Evolutionary conservation across 2,329 filamentous ascomycete genomes (phyloP), one percentile per base, ranked within the genome.

Genomic region (Magnaporthales sp.): DNA sequence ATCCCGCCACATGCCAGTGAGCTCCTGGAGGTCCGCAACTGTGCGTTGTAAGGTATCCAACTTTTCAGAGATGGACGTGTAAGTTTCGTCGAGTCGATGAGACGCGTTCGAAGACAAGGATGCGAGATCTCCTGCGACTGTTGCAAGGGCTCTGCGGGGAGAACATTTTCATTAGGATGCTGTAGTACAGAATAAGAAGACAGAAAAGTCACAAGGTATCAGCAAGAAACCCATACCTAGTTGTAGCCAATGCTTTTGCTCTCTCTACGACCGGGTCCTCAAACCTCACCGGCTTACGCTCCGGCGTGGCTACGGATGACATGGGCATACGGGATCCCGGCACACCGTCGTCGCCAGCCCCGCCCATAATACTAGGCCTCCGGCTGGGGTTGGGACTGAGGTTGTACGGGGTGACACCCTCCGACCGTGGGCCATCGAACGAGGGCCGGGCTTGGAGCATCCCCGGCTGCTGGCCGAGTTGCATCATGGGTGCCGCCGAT

Each of bases 61-160:
- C 73, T 89, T 91, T 73, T 91, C 88, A 31, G 92, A 80, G 10
- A 93, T 84, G 0, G 86, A 85, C 70, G 91, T 90, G 77, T 93
- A 93, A 3, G 89, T 89, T 67, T 90, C 86, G 74, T 93, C 90
- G 58, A 94, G 84, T 38, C 84, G 84, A 68, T 84, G 82, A 19
- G 88, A 91, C 27, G 88, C 86, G 26, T 81, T 77, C 66, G 86
- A 82, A 26, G 89, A 89, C 74, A 88, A 83, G 32, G 82, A 78
- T 70, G 83, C 83, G 11, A 93, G 80, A 63, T 83, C 79, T 27
- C 75, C 73, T 0, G 88, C 77, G 4, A 84, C 82, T 66, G 81
- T 81, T 69, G 80, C 80, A 24, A 89, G 72, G 63, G 80, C 81
- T 67, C 85, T 87, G 70, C 10, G 4, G 8, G 4, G 19, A 27